Conservation (phyloP, 2,329 filamentous ascomycete genomes). For the Xylaria sp. region DNA sequence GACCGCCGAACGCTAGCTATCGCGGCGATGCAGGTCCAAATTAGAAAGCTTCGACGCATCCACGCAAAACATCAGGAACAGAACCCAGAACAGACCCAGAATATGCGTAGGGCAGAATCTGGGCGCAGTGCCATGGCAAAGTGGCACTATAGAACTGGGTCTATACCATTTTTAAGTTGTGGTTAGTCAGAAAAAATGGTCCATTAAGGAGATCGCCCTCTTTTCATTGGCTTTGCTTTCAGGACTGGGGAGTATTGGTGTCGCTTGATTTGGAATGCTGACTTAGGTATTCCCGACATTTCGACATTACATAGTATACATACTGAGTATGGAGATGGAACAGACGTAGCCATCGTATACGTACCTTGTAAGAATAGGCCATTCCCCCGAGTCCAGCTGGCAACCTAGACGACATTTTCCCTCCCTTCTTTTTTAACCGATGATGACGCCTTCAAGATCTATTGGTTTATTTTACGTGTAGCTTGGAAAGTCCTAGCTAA, state of each 20-base stretch:
- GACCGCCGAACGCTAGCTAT: not conserved
- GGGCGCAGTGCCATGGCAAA: slow-evolving; percentile 8
- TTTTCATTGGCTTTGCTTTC: slow-evolving; percentile 21
- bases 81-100: not conserved
- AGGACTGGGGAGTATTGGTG: slow-evolving; percentile 28
- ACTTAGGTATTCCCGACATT: slow-evolving; percentile 25
- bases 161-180: slow-evolving; percentile 21
- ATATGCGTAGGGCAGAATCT: slow-evolving; percentile 23
- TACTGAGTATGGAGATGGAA: slow-evolving; percentile 12
- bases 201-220: not conserved
- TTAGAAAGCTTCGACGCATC: slow-evolving; percentile 21
- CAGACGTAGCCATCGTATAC: not conserved
- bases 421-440: too few species aligned
- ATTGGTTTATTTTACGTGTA: too few species aligned
- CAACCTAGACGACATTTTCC: too few species aligned
- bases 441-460: too few species aligned
- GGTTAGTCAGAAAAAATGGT: slow-evolving; percentile 13
- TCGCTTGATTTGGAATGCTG: slow-evolving; percentile 36
- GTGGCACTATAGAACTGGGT: slow-evolving; percentile 18
- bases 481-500: too few species aligned
- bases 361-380: not conserved
- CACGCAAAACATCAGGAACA: slow-evolving; percentile 2
- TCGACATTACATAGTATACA: too few species aligned
- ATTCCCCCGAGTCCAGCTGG: not conserved
- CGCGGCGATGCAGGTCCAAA: slow-evolving; percentile 26